Evolutionary conservation across 805 yeast genomes (phyloP), one percentile per base, ranked within the genome.

Genomic region (Sugiyamaella chiloensis): DNA sequence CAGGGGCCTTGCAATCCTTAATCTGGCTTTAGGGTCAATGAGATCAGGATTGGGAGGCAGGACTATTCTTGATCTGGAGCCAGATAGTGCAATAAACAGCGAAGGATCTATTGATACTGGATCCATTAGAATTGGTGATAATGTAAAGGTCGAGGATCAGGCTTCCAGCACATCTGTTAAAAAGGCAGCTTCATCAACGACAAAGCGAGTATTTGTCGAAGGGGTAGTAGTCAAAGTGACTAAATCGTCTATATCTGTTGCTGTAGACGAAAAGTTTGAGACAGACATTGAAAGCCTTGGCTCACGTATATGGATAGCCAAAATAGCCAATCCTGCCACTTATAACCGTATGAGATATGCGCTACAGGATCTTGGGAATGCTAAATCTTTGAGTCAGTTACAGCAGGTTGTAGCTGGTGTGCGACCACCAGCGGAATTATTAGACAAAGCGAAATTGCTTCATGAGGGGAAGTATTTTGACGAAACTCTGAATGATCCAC

Each of bases 21-120:
- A 89, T 62, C 68, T 91, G 41, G 61, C 68, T 0, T 67, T 84
- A 11, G 73, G 74, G n/a, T 79, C 80, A 47, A 65, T 85, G 2
- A 71, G 84, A 47, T 84, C 90, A 0, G 95, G 96, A 0, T 67
- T 87, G 7, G 95, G 87, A 12, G 96, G 96, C 1, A 78, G 81
- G 49, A 70, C 80, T 1, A 69, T 83, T 4, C 56, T 87, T 11
- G 95, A 87, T 53, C 64, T 91, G 44, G 70, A 58, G 14, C 67
- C 71, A 24, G 91, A 85, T 52, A 69, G 82, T 0, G 76, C 67
- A 8, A 44, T 44, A 17, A 39, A 14, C 31, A 30, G 31, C 19
- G 9, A 24, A 11, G 40, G 26, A 8, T 9, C 23, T 6, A 57
- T 52, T 45, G 72, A 68, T 11, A 54, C 66, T 14, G 84, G 86